Percentiles rank a stretch among this genome's conserved stretches.
These are phyloP conservation scores for Trametes versicolor DNA, from an alignment of 1,284 basidiomycete species.

Conservation along the genomic window DNA sequence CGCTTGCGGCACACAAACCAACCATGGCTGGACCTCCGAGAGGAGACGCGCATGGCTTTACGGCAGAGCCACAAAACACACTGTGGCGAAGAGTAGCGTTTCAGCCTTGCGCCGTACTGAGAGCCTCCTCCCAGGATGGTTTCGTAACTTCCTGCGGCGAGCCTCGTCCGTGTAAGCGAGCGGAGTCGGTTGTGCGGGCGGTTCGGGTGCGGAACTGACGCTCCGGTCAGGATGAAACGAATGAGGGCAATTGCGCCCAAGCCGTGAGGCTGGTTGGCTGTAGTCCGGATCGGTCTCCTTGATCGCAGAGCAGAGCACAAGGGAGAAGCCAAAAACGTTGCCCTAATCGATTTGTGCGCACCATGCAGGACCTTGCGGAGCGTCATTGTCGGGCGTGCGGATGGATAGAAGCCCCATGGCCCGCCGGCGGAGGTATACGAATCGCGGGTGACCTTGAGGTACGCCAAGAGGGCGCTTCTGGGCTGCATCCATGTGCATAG, in stretches of 20 bases:
- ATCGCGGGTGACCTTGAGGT: background rate
- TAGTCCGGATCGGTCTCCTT: background rate
- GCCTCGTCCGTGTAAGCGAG: background rate
- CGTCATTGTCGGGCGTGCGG: background rate
- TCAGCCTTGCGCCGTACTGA: background rate
- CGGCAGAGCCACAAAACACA: background rate
- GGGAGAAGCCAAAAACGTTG: background rate
- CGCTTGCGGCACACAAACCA: no score
- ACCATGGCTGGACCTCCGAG: no score
- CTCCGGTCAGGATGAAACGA: background rate
- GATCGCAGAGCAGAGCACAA: constrained; percentile 1
- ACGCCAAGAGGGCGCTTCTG: background rate
- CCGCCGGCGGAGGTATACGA: no score
- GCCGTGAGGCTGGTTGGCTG: background rate
- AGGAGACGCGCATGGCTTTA: background rate
- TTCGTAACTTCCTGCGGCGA: background rate
- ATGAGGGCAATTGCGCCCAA: background rate
- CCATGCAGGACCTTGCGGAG: background rate
- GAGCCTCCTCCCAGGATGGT: background rate
- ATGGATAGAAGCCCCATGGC: background rate
- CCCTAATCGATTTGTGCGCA: background rate
- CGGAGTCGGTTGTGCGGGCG: background rate
- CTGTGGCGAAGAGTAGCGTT: background rate
- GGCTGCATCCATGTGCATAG: background rate
- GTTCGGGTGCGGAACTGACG: background rate